A percentile compares a stretch with the other conserved stretches of the same genome.
Evolutionary conservation across 1,284 basidiomycete species (phyloP).

Genomic region (Ceratobasidium sp.): DNA sequence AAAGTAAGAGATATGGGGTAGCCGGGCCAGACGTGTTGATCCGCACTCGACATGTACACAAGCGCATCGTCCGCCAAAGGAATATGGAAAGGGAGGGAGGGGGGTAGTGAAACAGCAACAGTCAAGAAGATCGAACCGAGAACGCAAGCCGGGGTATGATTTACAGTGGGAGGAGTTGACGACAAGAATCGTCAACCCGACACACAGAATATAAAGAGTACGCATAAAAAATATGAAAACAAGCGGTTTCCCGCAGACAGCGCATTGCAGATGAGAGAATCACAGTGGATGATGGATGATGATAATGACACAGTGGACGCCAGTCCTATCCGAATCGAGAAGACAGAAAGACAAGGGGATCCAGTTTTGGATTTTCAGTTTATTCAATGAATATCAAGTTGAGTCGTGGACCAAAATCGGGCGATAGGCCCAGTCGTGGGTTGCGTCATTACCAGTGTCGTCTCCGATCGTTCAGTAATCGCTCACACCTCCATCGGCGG

Average conservation of each 20-base stretch:
- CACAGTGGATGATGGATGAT: constrained; percentile 37
- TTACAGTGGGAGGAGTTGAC: constrained; percentile 30
- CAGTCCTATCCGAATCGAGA: constrained; percentile 35
- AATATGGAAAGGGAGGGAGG: background rate
- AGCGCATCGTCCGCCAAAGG: constrained; percentile 6
- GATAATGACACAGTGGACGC: constrained; percentile 39
- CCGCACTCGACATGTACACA: constrained; percentile 28
- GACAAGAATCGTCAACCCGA: constrained; percentile 23
- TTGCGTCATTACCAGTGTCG: background rate
- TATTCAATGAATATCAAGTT: constrained; percentile 15
- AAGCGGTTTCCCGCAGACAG: constrained; percentile 33
- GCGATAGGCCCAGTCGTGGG: background rate
- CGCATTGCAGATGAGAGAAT: constrained; percentile 34
- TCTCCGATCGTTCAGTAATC: constrained; percentile 16
- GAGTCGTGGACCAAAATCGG: background rate
- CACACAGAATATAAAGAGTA: constrained; percentile 36
- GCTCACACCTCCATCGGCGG: constrained; percentile 30
- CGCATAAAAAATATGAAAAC: constrained; percentile 40
- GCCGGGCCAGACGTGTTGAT: constrained; percentile 3
- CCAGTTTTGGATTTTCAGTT: constrained; percentile 28
- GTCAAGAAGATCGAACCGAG: constrained; percentile 5
- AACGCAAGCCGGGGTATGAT: constrained; percentile 26
- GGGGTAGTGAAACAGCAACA: constrained; percentile 1
- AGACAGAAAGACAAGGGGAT: constrained; percentile 5
- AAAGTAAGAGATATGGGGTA: background rate